These are phyloP conservation scores for Ustilago loliicola DNA, from an alignment of 1,284 basidiomycete species.

Conservation along the genomic window DNA sequence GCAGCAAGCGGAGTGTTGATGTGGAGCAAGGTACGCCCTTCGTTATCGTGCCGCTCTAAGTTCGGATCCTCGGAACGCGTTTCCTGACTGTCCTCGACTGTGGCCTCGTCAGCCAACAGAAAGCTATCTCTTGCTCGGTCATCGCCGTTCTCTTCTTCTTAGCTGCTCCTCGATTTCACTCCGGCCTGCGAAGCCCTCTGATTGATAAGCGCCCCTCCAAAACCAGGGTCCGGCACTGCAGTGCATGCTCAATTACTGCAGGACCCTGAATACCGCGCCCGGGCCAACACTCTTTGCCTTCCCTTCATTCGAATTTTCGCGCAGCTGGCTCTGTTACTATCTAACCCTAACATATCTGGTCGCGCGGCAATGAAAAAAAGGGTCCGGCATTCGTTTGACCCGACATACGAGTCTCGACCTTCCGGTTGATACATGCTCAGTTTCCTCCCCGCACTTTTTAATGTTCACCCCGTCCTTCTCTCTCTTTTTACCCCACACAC, in stretches of 20 bases:
- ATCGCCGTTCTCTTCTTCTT: background rate
- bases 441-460: slow-evolving; percentile 11
- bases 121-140: background rate
- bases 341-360: background rate
- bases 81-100: slow-evolving; percentile 17
- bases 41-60: background rate
- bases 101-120: background rate
- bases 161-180: background rate
- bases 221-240: background rate
- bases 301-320: too few species aligned
- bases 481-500: background rate
- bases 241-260: background rate
- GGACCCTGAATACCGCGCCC: slow-evolving; percentile 28
- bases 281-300: background rate
- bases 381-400: slow-evolving; percentile 4
- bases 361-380: background rate
- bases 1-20: slow-evolving; percentile 17
- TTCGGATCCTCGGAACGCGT: slow-evolving; percentile 47
- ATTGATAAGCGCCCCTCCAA: background rate
- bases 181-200: background rate
- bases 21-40: slow-evolving; percentile 19
- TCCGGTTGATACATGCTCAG: slow-evolving; percentile 6
- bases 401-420: background rate
- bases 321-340: too few species aligned
- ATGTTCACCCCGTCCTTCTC: background rate